A percentile compares a stretch with the other conserved stretches of the same genome.
Evolutionary conservation across 805 yeast species (phyloP).

Genomic region (Kuraishia piskuri): DNA sequence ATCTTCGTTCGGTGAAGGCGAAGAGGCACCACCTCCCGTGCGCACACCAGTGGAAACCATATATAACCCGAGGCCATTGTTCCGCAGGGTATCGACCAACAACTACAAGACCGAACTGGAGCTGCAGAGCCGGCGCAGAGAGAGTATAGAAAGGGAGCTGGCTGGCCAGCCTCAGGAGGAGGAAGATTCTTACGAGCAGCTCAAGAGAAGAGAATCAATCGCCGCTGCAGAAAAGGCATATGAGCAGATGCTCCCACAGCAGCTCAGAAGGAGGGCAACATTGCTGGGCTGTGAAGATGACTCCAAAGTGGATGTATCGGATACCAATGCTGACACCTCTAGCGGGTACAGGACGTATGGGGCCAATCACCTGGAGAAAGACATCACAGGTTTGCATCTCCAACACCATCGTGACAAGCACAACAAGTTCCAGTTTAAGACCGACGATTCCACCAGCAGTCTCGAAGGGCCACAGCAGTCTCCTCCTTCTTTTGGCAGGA

Average conservation of each 20-base stretch:
- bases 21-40: background rate
- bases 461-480: background rate
- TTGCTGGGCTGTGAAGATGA: background rate
- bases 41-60: slow-evolving; percentile 9
- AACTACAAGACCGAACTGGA: slow-evolving; percentile 15
- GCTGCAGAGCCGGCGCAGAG: slow-evolving; percentile 7
- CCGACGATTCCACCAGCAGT: background rate
- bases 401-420: background rate
- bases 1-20: background rate
- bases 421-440: slow-evolving; percentile 9
- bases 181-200: slow-evolving; percentile 2
- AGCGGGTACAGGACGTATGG: background rate
- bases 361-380: background rate
- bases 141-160: background rate
- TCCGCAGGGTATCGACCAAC: slow-evolving; percentile 10
- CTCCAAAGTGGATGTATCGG: background rate
- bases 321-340: background rate
- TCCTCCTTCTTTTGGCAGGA: background rate
- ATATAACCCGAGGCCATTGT: slow-evolving; percentile 5
- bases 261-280: slow-evolving; percentile 10
- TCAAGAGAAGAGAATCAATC: slow-evolving; percentile 13
- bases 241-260: slow-evolving; percentile 15
- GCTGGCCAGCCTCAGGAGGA: background rate
- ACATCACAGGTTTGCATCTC: background rate
- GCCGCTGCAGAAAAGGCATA: slow-evolving; percentile 6